Conservation (phyloP, 164 flowering plant genomes). For the Echeveria elegans region DNA sequence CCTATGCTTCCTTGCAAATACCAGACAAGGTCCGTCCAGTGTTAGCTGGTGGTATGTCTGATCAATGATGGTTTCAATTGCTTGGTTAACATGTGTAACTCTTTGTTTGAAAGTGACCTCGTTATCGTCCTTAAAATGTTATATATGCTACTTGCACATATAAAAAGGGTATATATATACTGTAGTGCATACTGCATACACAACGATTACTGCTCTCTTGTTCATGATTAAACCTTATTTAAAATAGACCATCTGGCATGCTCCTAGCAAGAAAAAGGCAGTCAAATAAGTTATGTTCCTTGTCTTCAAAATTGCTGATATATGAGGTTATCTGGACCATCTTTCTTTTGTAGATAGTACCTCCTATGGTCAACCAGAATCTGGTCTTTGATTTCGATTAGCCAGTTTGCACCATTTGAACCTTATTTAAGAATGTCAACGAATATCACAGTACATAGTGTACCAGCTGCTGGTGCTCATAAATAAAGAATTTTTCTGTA, state of each 20-base stretch:
- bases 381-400: not conserved
- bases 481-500: too few relatives aligned
- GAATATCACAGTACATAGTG: too few relatives aligned
- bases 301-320: too few relatives aligned
- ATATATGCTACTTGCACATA: not conserved
- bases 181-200: not conserved
- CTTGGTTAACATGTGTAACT: not conserved
- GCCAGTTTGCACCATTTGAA: not conserved
- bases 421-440: not conserved
- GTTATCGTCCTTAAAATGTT: not conserved
- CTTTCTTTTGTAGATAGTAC: not conserved
- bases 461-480: too few relatives aligned
- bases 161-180: not conserved
- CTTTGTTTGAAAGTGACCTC: not conserved
- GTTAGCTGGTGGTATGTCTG: too few relatives aligned
- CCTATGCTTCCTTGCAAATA: not conserved
- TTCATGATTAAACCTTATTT: not conserved
- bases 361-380: not conserved
- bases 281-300: too few relatives aligned
- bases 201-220: not conserved
- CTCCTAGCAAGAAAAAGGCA: too few relatives aligned
- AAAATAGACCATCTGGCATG: not conserved
- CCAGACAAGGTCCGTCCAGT: not conserved
- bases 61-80: not conserved
- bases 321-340: too few relatives aligned